Evolutionary conservation across 2,329 filamentous ascomycete genomes (phyloP).

Genomic region (Colletotrichum orchidophilum): DNA sequence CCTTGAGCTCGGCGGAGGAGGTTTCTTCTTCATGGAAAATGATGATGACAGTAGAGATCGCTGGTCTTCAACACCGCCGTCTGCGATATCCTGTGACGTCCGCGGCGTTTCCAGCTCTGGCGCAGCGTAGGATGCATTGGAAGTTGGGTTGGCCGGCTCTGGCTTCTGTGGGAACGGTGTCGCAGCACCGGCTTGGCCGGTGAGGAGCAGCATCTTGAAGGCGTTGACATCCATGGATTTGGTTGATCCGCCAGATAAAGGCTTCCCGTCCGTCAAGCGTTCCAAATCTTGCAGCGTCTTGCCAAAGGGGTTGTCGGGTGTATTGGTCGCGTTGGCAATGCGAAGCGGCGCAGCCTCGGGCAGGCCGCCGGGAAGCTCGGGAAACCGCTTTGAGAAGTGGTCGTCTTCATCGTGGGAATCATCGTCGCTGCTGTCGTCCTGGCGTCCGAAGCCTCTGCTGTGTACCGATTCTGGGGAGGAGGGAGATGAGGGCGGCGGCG

Average conservation of each 20-base stretch:
- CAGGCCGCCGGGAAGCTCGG: conserved; percentile 28
- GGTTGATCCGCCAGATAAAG: conserved; percentile 38
- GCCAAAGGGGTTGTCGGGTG: conserved; percentile 64
- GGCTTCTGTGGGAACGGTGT: conserved; percentile 36
- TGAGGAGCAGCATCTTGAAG: conserved; percentile 80
- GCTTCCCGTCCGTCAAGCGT: conserved; percentile 42
- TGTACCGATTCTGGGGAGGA: conserved; percentile 52
- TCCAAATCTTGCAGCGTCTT: conserved; percentile 64
- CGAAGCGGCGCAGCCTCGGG: conserved; percentile 29
- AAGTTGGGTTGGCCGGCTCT: conserved; percentile 56
- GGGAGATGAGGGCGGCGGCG: conserved; percentile 69
- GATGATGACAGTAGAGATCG: conserved; percentile 46
- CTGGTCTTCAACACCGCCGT: conserved; percentile 59
- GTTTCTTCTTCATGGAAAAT: conserved; percentile 68
- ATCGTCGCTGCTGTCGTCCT: conserved; percentile 36
- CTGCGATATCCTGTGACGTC: conserved; percentile 67
- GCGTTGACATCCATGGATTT: conserved; percentile 77
- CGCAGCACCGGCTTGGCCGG: conserved; percentile 63
- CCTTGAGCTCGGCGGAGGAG: conserved; percentile 77
- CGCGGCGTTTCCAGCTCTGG: conserved; percentile 58
- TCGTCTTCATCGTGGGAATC: conserved; percentile 43
- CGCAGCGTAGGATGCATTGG: not conserved
- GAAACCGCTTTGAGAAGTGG: conserved; percentile 32
- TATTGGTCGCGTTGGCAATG: conserved; percentile 37
- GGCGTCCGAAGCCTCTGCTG: conserved; percentile 38